Base-by-base conservation (phyloP, 176 grass and related monocot genomes). In the Thalia dealbata region DNA sequence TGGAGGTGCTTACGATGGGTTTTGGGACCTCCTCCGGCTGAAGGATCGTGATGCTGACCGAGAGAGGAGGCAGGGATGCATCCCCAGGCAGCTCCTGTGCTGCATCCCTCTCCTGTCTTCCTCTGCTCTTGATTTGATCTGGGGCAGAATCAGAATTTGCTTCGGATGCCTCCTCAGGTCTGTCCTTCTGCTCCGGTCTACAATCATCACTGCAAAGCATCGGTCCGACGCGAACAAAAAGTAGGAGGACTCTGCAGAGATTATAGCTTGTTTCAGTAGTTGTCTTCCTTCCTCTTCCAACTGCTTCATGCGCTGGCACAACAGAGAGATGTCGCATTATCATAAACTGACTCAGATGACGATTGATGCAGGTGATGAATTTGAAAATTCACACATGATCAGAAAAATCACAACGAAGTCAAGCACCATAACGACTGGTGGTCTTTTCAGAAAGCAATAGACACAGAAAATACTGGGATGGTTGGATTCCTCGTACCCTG, bases 1-100 rank as follows among this genome's bases (percentile, higher is more conserved):
- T 77, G 19, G 73, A 64, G 50, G 55, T 64, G 29, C 4, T 59
- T 29, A 38, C 52, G 75, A 84, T 88, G 3, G 76, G 62, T 79
- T 79, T 87, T 18, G 73, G 67, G 61, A 69, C 43, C 66, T 92
- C 95, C 67, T 84, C 87, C 6, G 74, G 87, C 72, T 78, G 85
- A 44, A 83, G 82, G 67, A 93, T 82, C 75, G 86, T 85, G 78
- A 99, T 76, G 74, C 85, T 88, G 3, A 93, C 50, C 11, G 69
- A 61, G 7, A 78, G 69, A 48, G 79, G 61, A 67, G 64, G 14
- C 35, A 73, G 48, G 64, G 69, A 51, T 26, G 52, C 61, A 72
- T 61, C 78, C 4, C 10, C 56, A 74, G 26, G 55, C 45, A 42
- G 30, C 41, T 65, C 65, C 2, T 41, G 52, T 54, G 58, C 52